Evolutionary conservation across 2,329 filamentous ascomycete genomes (phyloP).

Genomic region (Talaromyces verruculosus): DNA sequence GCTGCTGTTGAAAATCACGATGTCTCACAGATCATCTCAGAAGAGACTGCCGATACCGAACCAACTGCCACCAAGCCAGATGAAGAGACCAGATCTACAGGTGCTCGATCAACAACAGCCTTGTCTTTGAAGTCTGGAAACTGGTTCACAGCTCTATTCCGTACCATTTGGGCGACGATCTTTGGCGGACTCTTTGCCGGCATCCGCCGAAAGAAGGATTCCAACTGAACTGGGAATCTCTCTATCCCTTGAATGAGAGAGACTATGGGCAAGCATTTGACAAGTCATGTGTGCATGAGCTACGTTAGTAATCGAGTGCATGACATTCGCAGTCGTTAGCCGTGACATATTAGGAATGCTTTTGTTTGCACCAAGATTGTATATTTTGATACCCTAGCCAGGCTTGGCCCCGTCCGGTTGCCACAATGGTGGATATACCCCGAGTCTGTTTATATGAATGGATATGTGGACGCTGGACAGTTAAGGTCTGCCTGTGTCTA

Average conservation of each 20-base stretch:
- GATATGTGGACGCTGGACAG: neutral
- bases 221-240: constrained; percentile 5
- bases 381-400: constrained; percentile 14
- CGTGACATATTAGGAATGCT: neutral
- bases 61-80: constrained; percentile 11
- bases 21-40: constrained; percentile 14
- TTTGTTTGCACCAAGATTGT: constrained; percentile 5
- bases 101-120: constrained; percentile 41
- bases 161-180: constrained; percentile 42
- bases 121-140: constrained; percentile 42
- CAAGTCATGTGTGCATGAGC: neutral
- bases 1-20: constrained; percentile 20
- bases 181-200: constrained; percentile 42
- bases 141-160: constrained; percentile 44
- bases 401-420: neutral
- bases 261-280: neutral
- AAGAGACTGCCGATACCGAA: constrained; percentile 7
- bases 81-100: constrained; percentile 19
- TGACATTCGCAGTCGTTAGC: neutral
- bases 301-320: neutral
- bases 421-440: constrained; percentile 14
- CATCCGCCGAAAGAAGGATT: constrained; percentile 38
- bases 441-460: constrained; percentile 11
- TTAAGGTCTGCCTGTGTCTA: constrained; percentile 6
- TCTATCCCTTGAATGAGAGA: constrained; percentile 28